Percentiles rank a stretch among this genome's conserved stretches.
These are phyloP conservation scores for Leishmania lainsoni DNA, from an alignment of 208 protist genomes.

Conservation along the genomic window DNA sequence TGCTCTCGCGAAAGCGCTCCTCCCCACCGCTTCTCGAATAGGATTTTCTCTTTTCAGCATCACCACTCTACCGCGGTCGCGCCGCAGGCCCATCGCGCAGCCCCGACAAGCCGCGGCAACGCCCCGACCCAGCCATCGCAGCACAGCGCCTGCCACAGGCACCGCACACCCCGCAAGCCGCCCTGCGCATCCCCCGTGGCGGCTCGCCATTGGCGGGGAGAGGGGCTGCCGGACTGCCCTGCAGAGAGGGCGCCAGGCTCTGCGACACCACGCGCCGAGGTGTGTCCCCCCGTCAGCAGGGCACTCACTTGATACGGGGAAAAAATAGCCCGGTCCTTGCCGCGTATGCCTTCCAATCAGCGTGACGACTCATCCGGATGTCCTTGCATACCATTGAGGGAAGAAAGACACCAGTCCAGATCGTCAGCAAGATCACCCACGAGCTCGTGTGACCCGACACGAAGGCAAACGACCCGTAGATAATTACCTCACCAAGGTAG, in stretches of 20 bases:
- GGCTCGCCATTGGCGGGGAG: not conserved
- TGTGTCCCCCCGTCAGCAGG: not conserved
- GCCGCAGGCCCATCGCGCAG: not conserved
- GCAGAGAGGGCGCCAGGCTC: not conserved
- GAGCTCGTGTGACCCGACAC: slow-evolving; percentile 57
- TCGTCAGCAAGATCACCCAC: slow-evolving; percentile 56
- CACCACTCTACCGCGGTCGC: not conserved
- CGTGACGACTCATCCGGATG: slow-evolving; percentile 73
- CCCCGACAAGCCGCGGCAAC: not conserved
- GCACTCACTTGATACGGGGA: slow-evolving; percentile 43
- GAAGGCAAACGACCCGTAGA: slow-evolving; percentile 85
- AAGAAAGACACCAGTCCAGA: slow-evolving; percentile 74
- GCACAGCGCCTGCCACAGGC: not conserved
- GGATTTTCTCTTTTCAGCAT: not conserved
- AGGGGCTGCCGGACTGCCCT: not conserved
- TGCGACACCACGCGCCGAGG: not conserved
- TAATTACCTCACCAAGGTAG: slow-evolving; percentile 90
- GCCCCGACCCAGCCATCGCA: not conserved
- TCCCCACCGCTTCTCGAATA: not conserved
- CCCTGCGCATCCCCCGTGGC: too few relatives aligned
- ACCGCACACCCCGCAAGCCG: too few relatives aligned
- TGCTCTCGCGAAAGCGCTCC: not conserved
- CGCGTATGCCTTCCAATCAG: slow-evolving; percentile 65
- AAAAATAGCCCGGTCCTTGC: slow-evolving; percentile 59
- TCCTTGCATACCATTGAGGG: slow-evolving; percentile 86